Evolutionary conservation across 2,329 filamentous ascomycete genomes (phyloP).

Genomic region (Macrophomina tecta): DNA sequence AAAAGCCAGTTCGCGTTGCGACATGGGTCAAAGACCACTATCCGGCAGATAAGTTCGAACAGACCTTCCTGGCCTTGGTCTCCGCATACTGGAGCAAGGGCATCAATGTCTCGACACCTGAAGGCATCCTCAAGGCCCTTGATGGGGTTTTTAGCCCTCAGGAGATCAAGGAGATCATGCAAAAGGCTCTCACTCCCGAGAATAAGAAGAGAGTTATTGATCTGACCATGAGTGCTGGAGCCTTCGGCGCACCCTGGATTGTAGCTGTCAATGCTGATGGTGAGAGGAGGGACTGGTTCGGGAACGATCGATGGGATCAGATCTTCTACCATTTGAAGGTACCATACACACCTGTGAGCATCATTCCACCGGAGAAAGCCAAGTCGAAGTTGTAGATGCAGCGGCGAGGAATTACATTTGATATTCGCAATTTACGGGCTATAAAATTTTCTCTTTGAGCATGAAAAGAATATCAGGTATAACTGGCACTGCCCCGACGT

Average conservation of each 20-base stretch:
- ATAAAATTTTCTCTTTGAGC: no score
- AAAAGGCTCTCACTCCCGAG: constrained; percentile 28
- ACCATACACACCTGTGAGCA: constrained; percentile 10
- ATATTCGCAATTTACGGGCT: no score
- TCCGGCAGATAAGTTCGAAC: constrained; percentile 29
- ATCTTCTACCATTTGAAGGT: constrained; percentile 25
- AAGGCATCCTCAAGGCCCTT: constrained; percentile 16
- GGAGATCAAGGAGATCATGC: constrained; percentile 29
- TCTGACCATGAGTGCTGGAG: constrained; percentile 26
- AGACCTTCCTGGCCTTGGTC: constrained; percentile 26
- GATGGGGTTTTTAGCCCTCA: neutral
- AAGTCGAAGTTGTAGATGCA: neutral
- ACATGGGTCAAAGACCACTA: constrained; percentile 30
- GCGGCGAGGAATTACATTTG: no score
- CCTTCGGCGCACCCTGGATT: constrained; percentile 30
- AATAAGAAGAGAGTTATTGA: constrained; percentile 31
- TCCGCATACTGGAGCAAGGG: constrained; percentile 28
- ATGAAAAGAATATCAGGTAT: no score
- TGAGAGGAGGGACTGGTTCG: constrained; percentile 29
- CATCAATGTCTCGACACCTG: constrained; percentile 29
- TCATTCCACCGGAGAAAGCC: constrained; percentile 15
- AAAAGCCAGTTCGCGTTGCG: constrained; percentile 28
- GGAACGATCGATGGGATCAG: constrained; percentile 30
- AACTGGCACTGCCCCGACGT: no score
- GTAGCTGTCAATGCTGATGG: constrained; percentile 16